Evolutionary conservation across 176 grass and related monocot genomes (phyloP).

Genomic region (Poa pratensis): DNA sequence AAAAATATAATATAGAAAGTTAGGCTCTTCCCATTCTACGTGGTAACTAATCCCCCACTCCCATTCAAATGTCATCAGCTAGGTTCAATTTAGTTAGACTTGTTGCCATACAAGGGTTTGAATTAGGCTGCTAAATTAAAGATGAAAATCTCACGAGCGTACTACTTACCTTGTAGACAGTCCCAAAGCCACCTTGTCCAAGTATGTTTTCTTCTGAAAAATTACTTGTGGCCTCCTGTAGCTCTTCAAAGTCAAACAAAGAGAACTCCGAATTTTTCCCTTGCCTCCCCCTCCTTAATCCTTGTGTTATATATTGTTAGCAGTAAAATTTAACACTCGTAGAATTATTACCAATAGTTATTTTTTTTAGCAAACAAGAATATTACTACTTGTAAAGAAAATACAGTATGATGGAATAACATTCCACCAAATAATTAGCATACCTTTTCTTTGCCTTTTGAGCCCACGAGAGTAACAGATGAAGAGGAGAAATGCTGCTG

Average conservation of each 20-base stretch:
- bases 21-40: background rate
- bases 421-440: background rate
- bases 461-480: background rate
- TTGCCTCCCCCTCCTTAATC: background rate
- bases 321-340: background rate
- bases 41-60: background rate
- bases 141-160: background rate
- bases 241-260: conserved; percentile 33
- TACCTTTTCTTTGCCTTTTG: conserved; percentile 31
- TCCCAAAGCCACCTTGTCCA: conserved; percentile 56
- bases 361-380: background rate
- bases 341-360: background rate
- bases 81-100: background rate
- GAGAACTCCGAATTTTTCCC: conserved; percentile 46
- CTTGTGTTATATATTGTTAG: background rate
- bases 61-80: background rate
- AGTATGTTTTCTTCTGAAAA: conserved; percentile 52
- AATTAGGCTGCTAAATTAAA: background rate
- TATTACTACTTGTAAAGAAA: background rate
- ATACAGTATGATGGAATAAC: background rate
- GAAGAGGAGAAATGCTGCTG: background rate
- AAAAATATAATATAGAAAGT: background rate
- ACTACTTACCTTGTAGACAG: conserved; percentile 58
- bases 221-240: conserved; percentile 42
- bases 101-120: background rate